phyloP scores from a whole-genome alignment of 164 flowering plant genomes.

The Chimonanthus praecox region DNA sequence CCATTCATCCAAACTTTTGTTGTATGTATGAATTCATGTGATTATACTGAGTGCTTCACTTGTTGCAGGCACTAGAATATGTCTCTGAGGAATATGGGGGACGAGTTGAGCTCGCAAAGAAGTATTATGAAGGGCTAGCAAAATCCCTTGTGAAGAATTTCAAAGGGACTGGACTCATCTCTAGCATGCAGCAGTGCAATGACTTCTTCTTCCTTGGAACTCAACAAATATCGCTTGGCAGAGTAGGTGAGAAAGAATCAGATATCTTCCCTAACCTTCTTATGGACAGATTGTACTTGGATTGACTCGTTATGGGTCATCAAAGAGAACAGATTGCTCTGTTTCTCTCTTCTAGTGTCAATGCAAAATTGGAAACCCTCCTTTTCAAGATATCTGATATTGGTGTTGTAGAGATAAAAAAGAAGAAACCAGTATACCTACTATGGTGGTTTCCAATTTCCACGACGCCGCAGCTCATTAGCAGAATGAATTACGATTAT shows the following conservation, averaged over 20 bases:
- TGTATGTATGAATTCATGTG: background rate
- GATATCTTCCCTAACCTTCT: too few species aligned
- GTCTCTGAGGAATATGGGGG: conserved; percentile 72
- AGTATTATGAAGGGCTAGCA: conserved; percentile 62
- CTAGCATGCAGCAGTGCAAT: conserved; percentile 93
- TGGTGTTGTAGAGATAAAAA: too few species aligned
- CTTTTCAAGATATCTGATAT: too few species aligned
- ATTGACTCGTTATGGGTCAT: background rate
- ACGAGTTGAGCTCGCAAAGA: conserved; percentile 74
- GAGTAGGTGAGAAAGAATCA: conserved; percentile 55
- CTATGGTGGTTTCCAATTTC: too few species aligned
- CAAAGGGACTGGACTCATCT: conserved; percentile 65
- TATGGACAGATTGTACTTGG: too few species aligned
- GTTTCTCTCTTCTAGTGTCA: background rate
- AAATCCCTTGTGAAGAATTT: conserved; percentile 66
- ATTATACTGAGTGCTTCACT: background rate
- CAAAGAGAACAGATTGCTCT: background rate
- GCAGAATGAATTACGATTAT: too few species aligned
- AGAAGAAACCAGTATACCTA: too few species aligned
- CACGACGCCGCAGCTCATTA: too few species aligned
- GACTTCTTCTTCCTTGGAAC: conserved; percentile 90
- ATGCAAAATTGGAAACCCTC: too few species aligned
- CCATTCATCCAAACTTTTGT: background rate
- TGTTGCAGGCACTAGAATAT: conserved; percentile 61
- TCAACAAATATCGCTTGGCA: conserved; percentile 65